A percentile compares a stretch with the other conserved stretches of the same genome.
Evolutionary conservation across 345 rosid species (phyloP).

Genomic region (Eucalyptus cloeziana): DNA sequence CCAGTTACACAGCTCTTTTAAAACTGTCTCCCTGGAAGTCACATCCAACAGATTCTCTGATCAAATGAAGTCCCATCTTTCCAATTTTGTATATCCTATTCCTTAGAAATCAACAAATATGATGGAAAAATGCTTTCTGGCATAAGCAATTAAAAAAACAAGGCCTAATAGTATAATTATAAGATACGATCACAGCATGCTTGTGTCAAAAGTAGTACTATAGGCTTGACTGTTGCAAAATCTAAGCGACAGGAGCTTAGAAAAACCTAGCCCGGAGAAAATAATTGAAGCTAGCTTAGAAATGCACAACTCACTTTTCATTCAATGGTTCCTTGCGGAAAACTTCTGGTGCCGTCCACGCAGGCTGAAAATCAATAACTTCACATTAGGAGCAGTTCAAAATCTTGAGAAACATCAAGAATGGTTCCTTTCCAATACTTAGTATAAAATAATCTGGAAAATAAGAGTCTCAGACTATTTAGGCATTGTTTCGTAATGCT

Average conservation of each 20-base stretch:
- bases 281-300: neutral
- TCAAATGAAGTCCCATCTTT: neutral
- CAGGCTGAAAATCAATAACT: constrained; percentile 3
- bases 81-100: neutral
- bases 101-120: neutral
- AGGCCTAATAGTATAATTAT: neutral
- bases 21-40: neutral
- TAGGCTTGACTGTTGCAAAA: neutral
- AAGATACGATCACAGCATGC: neutral
- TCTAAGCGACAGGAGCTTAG: neutral
- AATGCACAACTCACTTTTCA: constrained; percentile 19
- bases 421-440: neutral
- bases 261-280: neutral
- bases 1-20: neutral
- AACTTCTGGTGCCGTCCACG: constrained; percentile 42
- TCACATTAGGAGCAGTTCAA: neutral
- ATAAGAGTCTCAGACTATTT: neutral
- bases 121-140: neutral
- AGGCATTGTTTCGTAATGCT: neutral
- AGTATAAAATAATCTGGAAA: neutral
- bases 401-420: neutral
- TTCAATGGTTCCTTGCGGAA: constrained; percentile 26
- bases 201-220: neutral
- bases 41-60: neutral
- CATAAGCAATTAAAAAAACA: neutral